A percentile compares a stretch with the other conserved stretches of the same genome.
Conservation (phyloP, 305 asterid species). For the Solanum hybrid region DNA sequence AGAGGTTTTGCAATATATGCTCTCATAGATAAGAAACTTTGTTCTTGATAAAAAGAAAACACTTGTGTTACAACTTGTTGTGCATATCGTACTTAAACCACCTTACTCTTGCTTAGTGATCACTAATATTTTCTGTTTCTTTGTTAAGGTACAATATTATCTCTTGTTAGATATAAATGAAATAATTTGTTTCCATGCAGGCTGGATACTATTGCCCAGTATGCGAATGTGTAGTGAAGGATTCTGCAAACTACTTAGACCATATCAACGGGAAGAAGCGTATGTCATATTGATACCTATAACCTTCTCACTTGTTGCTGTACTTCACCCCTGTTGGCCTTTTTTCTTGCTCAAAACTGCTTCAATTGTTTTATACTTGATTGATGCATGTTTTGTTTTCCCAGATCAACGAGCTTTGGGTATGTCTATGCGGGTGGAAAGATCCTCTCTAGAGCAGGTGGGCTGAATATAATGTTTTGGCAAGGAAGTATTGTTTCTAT, state of each 20-base stretch:
- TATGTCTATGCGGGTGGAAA: constrained; percentile 96
- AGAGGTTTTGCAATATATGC: neutral
- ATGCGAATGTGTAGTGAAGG: constrained; percentile 92
- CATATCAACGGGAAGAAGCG: constrained; percentile 99
- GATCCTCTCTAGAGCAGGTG: constrained; percentile 95
- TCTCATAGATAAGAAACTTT: neutral
- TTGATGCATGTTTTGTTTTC: constrained; percentile 3
- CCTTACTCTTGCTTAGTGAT: neutral
- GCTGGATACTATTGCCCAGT: constrained; percentile 93
- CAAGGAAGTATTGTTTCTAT: neutral
- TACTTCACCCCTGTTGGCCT: neutral
- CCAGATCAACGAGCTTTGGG: constrained; percentile 99
- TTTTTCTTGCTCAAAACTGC: neutral
- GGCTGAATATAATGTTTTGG: constrained; percentile 6
- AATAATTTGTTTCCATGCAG: constrained; percentile 39
- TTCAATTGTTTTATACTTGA: neutral
- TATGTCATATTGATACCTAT: constrained; percentile 28
- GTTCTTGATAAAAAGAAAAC: neutral
- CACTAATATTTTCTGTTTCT: neutral
- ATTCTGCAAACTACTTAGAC: constrained; percentile 96
- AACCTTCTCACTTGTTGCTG: neutral
- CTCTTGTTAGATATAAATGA: constrained; percentile 2
- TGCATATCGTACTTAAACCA: neutral
- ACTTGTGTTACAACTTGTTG: neutral
- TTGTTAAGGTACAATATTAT: neutral